These are phyloP conservation scores for Apiotrichum gamsii DNA, from an alignment of 1,284 basidiomycete species.

Conservation along the genomic window DNA sequence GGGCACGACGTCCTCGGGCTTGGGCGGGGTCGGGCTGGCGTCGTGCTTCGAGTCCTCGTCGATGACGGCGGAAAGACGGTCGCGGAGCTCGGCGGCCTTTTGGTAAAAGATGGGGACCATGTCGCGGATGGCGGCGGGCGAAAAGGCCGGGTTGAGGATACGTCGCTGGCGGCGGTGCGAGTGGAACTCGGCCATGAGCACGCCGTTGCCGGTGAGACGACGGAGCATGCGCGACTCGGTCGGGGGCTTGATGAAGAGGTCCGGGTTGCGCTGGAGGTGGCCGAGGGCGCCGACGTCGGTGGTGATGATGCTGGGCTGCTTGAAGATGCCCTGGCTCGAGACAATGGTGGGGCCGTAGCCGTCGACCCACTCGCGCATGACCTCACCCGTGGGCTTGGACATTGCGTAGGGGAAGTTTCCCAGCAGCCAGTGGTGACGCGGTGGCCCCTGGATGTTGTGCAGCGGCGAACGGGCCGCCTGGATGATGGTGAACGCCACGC, in stretches of 20 bases:
- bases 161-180: slow-evolving; percentile 53
- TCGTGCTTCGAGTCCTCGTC: slow-evolving; percentile 4
- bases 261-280: slow-evolving; percentile 57
- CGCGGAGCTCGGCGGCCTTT: slow-evolving; percentile 54
- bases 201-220: slow-evolving; percentile 37
- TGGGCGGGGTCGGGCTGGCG: slow-evolving; percentile 1
- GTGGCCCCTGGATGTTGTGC: slow-evolving; percentile 4
- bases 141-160: slow-evolving; percentile 44
- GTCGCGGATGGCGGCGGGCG: slow-evolving; percentile 40
- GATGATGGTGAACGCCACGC: neutral
- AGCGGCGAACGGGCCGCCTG: neutral
- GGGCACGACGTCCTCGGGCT: slow-evolving; percentile 11
- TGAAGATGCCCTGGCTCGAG: slow-evolving; percentile 3
- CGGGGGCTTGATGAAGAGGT: slow-evolving; percentile 63
- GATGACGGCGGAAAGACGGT: slow-evolving; percentile 24
- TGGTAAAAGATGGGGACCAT: slow-evolving; percentile 57
- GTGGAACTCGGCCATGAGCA: slow-evolving; percentile 47
- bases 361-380: slow-evolving; percentile 16
- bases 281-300: slow-evolving; percentile 57
- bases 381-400: slow-evolving; percentile 9
- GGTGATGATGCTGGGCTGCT: slow-evolving; percentile 46
- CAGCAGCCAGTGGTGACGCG: slow-evolving; percentile 2
- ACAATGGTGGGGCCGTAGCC: slow-evolving; percentile 20
- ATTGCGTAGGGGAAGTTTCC: slow-evolving; percentile 16
- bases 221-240: slow-evolving; percentile 55